Evolutionary conservation across 257 asterid genomes (phyloP).

Genomic region (Solanum acaule): DNA sequence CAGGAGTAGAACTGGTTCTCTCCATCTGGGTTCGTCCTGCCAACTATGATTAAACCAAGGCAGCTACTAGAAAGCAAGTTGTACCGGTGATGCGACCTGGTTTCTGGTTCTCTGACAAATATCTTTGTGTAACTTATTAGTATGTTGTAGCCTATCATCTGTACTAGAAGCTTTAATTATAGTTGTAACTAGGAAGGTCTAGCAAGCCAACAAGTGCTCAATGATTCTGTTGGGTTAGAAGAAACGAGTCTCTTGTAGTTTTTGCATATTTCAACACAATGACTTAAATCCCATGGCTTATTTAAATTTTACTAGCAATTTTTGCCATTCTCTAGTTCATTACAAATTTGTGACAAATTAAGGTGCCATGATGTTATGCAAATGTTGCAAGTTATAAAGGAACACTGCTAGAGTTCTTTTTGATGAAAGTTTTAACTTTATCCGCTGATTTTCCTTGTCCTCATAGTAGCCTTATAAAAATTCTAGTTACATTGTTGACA

Average conservation of each 20-base stretch:
- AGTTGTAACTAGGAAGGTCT: not conserved
- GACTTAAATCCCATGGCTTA: not conserved
- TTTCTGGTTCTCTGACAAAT: not conserved
- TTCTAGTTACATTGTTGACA: not conserved
- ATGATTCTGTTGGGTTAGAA: not conserved
- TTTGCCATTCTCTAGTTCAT: not conserved
- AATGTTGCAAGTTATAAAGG: not conserved
- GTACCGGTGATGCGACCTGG: not conserved
- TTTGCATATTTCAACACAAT: not conserved
- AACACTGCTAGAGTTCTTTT: not conserved
- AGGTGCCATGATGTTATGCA: not conserved
- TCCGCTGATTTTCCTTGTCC: not conserved
- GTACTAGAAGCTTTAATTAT: not conserved
- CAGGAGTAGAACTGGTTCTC: slow-evolving; percentile 4
- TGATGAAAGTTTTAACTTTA: not conserved
- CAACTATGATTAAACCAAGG: not conserved
- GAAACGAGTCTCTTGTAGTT: not conserved
- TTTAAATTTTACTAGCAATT: not conserved
- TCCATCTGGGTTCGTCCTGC: not conserved
- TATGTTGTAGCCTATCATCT: not conserved
- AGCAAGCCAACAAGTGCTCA: not conserved
- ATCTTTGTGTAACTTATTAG: not conserved
- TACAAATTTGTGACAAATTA: not conserved
- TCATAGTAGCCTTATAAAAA: not conserved
- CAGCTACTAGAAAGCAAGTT: not conserved